Base-by-base conservation (phyloP, 164 flowering plant genomes). In the Vitis labrusca region DNA sequence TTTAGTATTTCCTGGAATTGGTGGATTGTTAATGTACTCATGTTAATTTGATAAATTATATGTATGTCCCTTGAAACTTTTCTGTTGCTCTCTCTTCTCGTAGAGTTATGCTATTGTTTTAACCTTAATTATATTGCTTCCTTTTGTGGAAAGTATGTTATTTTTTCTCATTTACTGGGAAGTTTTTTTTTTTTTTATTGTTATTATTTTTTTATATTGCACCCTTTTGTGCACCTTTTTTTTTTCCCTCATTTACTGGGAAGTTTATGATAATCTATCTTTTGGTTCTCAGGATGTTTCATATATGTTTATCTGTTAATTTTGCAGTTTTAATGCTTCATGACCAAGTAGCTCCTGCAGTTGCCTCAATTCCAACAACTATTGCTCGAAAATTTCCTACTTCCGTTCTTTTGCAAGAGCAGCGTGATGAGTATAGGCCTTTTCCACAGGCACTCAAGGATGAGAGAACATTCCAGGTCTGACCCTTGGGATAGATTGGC, bases 371-470 rank as follows among this genome's bases (percentile, higher is more conserved):
- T 74, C 83, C 76, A 61, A 73, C 81, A 57, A 53, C 82, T 69
- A 47, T 74, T 14, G 63, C 84, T 72, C 79, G 79, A 11, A 70
- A 77, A 71, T 77, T 85, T 78, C 86, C 90, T 30, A 66, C 86
- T 15, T 86, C 92, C 32, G 85, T 83, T 77, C 82, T 81, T 66
- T 78, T 80, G 54, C 91, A 83, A 80, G 93, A 88, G 75, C 91
- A 85, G 75, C 88, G 82, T 44, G 84, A 85, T 77, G 92, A 87
- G 16, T 59, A 67, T 74, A 84, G 75, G 71, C 53, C 88, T 62
- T 66, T 68, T 12, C 59, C 77, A 71, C 77, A 75, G 57, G 57
- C 67, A 15, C 64, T 50, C 16, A 82, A 75, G 75, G 91, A 88
- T 56, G 89, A 87, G 5, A 84, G 51, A 70, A 47, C 75, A 72